Conservation (phyloP, 2,329 filamentous ascomycete species). For the Colletotrichum chrysophilum region DNA sequence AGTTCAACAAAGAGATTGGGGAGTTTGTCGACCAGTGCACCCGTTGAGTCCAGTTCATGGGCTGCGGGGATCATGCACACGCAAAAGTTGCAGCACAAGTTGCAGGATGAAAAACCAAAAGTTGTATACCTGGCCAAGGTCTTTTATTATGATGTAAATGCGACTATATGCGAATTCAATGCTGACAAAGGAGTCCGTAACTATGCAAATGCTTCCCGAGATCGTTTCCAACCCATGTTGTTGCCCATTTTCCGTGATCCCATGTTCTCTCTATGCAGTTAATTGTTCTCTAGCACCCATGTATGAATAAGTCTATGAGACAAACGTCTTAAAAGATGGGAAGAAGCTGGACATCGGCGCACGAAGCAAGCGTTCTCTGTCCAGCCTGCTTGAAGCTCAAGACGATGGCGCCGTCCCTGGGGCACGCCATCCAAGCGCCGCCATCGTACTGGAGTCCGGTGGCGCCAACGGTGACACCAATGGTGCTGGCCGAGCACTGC, state of each 20-base stretch:
- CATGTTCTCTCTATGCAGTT: neutral
- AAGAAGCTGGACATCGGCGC: neutral
- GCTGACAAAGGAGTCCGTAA: neutral
- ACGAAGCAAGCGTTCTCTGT: neutral
- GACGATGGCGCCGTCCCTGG: neutral
- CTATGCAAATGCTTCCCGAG: neutral
- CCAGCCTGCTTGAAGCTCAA: constrained; percentile 1
- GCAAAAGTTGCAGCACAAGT: neutral
- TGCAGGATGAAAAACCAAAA: neutral
- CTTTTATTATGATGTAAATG: neutral
- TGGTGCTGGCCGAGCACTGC: neutral
- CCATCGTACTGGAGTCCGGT: neutral
- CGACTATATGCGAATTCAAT: neutral
- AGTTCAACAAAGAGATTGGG: constrained; percentile 37
- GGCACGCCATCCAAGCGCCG: neutral
- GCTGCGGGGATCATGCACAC: neutral
- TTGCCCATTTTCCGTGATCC: neutral
- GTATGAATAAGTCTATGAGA: too few relatives aligned
- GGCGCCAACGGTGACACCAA: neutral
- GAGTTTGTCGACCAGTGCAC: constrained; percentile 4
- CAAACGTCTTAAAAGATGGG: neutral
- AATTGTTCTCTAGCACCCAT: neutral
- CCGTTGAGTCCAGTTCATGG: neutral
- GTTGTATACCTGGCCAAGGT: neutral
- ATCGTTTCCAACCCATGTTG: neutral